Base-by-base conservation (phyloP, 345 rosid genomes). In the Erysimum cheiranthoides region DNA sequence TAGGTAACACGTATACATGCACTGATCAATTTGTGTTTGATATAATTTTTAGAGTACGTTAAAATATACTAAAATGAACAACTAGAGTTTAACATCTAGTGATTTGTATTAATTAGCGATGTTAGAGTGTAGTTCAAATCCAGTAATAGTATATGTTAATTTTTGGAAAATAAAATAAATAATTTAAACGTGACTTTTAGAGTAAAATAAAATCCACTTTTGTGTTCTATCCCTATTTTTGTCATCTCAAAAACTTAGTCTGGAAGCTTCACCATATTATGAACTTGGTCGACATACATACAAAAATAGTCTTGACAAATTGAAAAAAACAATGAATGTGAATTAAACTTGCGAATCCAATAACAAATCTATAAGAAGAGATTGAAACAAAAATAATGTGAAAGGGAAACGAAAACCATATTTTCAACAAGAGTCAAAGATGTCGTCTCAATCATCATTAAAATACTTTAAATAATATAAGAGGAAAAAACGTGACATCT, bases 391-490 rank as follows among this genome's bases (percentile, higher is more conserved):
- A 59, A 14, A 69, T 58, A 47, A 65, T 18, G 69, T 16, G 40
- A 56, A 42, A 64, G 43, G 17, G 42, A 56, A 17, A 42, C 35
- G 18, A 53, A 64, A 51, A 0, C 25, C 52, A 21, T 21, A 21
- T 21, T 21, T 1, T 21, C 25, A 21, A 21, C 25, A 21, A 21
- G 25, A 21, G 1, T 21, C 25, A 21, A 21, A 21, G 25, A 34
- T 62, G 43, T 76, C 59, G 75, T 53, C 80, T 54, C 13, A 8
- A 57, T 62, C 36, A 28, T 34, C 27, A 34, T 12, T 40, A 27
- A 39, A 62, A 17, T 51, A 28, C 14, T 35, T 40, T 12, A 65
- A 45, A 63, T 54, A 32, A 27, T 58, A 21, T 50, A 17, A 66
- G 40, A 11, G 14, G 3, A 21, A 8, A 14, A 56, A 45, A 57